A percentile compares a stretch with the other conserved stretches of the same genome.
These are phyloP conservation scores for Colletotrichum phormii DNA, from an alignment of 2,329 filamentous ascomycete genomes.

Conservation along the genomic window DNA sequence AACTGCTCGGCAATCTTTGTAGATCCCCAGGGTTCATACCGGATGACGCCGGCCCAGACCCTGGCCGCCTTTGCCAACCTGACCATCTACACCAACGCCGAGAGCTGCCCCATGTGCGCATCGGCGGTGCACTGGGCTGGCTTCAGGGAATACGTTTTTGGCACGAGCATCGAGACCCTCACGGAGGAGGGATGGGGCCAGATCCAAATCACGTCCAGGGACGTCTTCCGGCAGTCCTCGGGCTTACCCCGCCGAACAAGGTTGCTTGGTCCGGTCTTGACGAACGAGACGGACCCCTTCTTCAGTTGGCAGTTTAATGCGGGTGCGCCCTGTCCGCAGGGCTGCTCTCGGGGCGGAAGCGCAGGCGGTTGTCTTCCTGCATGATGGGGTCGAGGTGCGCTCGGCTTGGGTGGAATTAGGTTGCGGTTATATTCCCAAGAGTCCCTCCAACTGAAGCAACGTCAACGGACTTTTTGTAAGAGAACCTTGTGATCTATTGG, in stretches of 20 bases:
- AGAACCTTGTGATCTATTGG: too few relatives aligned
- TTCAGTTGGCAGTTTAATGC: conserved; percentile 66
- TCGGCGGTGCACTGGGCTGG: conserved; percentile 67
- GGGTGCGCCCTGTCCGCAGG: conserved; percentile 18
- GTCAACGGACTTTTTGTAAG: background rate
- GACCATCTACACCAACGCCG: conserved; percentile 67
- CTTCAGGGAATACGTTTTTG: conserved; percentile 67
- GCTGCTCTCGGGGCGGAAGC: conserved; percentile 19
- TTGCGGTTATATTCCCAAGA: background rate
- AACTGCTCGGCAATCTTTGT: conserved; percentile 64
- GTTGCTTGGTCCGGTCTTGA: conserved; percentile 57
- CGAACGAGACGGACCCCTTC: conserved; percentile 64
- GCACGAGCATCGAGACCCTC: conserved; percentile 60
- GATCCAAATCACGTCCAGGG: conserved; percentile 57
- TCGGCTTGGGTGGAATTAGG: background rate
- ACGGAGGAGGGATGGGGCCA: conserved; percentile 62
- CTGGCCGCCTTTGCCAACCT: conserved; percentile 58
- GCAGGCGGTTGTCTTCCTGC: conserved; percentile 6
- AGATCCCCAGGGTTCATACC: conserved; percentile 56
- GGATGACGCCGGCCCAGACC: conserved; percentile 52
- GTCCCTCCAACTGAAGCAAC: background rate
- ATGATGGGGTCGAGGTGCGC: background rate
- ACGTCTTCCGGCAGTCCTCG: conserved; percentile 58
- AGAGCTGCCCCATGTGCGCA: conserved; percentile 69
- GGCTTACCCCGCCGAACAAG: conserved; percentile 49